Evolutionary conservation across 192 early-diverging fungal genomes (phyloP).

Genomic region (Backusella liffmaniae): DNA sequence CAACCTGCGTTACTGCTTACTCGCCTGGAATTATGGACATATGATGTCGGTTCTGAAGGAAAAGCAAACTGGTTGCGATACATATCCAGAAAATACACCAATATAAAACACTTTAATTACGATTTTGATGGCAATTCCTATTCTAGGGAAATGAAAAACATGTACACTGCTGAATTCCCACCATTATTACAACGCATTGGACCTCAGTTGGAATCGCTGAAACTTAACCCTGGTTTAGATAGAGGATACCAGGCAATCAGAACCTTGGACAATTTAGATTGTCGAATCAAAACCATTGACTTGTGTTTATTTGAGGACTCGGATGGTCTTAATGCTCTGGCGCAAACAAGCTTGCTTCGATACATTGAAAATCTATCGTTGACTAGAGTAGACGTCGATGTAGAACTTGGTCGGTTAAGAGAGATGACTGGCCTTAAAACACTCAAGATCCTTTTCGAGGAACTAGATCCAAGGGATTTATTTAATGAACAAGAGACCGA

Average conservation of each 20-base stretch:
- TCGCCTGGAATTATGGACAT: not conserved
- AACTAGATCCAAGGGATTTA: not conserved
- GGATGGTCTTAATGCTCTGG: not conserved
- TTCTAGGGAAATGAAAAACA: not conserved
- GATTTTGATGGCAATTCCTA: not conserved
- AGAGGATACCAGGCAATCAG: not conserved
- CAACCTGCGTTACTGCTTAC: not conserved
- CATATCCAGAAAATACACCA: not conserved
- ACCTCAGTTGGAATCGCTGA: not conserved
- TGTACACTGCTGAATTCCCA: not conserved
- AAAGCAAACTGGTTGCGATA: not conserved
- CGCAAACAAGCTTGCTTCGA: not conserved
- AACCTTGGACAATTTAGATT: not conserved
- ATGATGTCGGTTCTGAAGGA: not conserved
- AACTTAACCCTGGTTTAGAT: not conserved
- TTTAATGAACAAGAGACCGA: not conserved
- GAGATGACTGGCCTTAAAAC: not conserved
- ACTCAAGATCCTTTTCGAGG: not conserved
- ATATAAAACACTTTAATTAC: not conserved
- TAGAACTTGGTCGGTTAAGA: not conserved
- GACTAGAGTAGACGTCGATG: not conserved
- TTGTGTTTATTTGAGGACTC: not conserved
- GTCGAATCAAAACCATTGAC: not conserved
- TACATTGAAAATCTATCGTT: not conserved
- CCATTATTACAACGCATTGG: not conserved